Conservation (phyloP, 495 filamentous ascomycete genomes). For the Pseudoneurospora amorphoporcata region DNA sequence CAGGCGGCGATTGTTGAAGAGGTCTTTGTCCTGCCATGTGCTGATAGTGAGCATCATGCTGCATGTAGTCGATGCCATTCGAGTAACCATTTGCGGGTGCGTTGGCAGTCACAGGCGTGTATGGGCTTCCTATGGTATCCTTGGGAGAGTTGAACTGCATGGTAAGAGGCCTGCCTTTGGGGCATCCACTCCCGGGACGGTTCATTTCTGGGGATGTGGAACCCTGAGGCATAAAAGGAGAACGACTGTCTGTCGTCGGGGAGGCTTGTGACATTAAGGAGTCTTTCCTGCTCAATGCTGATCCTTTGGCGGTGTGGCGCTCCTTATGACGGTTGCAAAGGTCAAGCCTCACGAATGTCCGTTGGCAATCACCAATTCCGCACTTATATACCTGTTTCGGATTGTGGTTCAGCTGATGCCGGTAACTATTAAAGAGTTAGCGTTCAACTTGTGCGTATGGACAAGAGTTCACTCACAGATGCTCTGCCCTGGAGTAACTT, state of each 20-base stretch:
- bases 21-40: slow-evolving; percentile 25
- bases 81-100: slow-evolving; percentile 35
- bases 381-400: slow-evolving; percentile 95
- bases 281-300: slow-evolving; percentile 87
- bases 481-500: slow-evolving; percentile 92
- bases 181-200: slow-evolving; percentile 32
- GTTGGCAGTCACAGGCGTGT: slow-evolving; percentile 34
- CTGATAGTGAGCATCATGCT: slow-evolving; percentile 32
- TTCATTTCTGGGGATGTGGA: slow-evolving; percentile 43
- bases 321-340: slow-evolving; percentile 89
- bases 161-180: slow-evolving; percentile 33
- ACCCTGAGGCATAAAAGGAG: slow-evolving; percentile 30
- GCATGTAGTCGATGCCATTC: slow-evolving; percentile 35
- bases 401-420: slow-evolving; percentile 92
- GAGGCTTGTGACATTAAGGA: slow-evolving; percentile 52
- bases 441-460: background rate
- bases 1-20: slow-evolving; percentile 32
- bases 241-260: slow-evolving; percentile 35
- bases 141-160: slow-evolving; percentile 45
- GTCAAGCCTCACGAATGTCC: slow-evolving; percentile 89
- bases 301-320: slow-evolving; percentile 91
- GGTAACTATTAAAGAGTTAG: slow-evolving; percentile 40
- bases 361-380: slow-evolving; percentile 83
- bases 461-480: slow-evolving; percentile 50
- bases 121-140: slow-evolving; percentile 37